Percentiles rank a stretch among this genome's conserved stretches.
Evolutionary conservation across 495 filamentous ascomycete genomes (phyloP).

Genomic region (Rostrohypoxylon terebratum): DNA sequence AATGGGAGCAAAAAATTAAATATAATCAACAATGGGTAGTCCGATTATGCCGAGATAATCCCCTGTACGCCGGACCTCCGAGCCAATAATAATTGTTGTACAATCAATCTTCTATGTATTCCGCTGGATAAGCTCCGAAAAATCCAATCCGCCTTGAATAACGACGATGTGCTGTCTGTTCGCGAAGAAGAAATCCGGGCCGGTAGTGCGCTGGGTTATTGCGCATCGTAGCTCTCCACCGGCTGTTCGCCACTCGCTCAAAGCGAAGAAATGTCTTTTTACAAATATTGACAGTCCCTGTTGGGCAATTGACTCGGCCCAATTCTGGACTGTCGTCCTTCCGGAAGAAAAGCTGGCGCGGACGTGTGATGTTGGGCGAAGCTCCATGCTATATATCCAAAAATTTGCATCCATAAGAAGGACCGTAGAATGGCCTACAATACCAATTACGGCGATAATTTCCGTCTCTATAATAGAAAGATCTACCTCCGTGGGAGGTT

Average conservation of each 20-base stretch:
- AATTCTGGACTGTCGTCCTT: not conserved
- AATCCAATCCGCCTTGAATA: constrained; percentile 22
- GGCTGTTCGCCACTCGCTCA: not conserved
- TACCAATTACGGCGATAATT: not conserved
- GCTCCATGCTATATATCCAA: not conserved
- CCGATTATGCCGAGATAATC: not conserved
- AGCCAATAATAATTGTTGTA: not conserved
- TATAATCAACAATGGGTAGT: not conserved
- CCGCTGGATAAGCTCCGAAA: constrained; percentile 9
- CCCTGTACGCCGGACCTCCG: not conserved
- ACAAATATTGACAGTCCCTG: not conserved
- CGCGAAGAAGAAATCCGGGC: constrained; percentile 10
- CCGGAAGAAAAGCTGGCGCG: not conserved
- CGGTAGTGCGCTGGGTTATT: not conserved
- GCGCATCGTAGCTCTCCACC: not conserved
- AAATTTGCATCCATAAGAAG: not conserved
- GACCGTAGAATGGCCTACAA: not conserved
- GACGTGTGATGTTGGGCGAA: not conserved
- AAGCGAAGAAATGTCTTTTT: not conserved
- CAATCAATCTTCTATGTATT: not conserved
- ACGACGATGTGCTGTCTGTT: constrained; percentile 13
- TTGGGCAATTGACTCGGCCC: not conserved
- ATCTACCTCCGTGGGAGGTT: not conserved
- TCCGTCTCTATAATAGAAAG: not conserved
- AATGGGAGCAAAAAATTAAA: no score